Conservation (phyloP, 176 grass and related monocot genomes). For the Musa schizocarpa region DNA sequence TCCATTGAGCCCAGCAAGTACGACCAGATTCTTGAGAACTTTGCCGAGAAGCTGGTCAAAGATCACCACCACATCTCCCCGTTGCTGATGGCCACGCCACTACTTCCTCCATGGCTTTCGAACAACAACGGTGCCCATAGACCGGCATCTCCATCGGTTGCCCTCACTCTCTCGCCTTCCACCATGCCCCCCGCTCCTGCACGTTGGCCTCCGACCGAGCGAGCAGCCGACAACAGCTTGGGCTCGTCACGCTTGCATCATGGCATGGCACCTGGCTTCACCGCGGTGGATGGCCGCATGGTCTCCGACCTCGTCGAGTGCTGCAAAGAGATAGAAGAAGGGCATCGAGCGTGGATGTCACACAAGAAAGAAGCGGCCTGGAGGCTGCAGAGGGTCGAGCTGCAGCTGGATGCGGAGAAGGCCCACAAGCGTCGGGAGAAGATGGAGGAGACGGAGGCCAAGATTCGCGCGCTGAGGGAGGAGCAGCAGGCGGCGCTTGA, state of each 20-base stretch:
- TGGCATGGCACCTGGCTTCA: not conserved
- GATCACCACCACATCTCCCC: conserved; percentile 29
- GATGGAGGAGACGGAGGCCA: conserved; percentile 67
- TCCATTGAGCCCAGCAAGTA: conserved; percentile 54
- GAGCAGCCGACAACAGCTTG: not conserved
- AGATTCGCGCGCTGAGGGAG: conserved; percentile 46
- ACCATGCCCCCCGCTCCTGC: conserved; percentile 13
- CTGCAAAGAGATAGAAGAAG: conserved; percentile 75
- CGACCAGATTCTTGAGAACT: conserved; percentile 88
- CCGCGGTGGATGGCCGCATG: not conserved
- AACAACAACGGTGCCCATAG: conserved; percentile 25
- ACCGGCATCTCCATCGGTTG: conserved; percentile 33
- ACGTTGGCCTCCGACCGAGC: conserved; percentile 1
- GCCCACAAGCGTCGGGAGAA: conserved; percentile 57
- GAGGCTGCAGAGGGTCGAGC: conserved; percentile 82
- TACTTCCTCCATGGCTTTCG: conserved; percentile 75
- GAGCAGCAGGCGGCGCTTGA: conserved; percentile 62
- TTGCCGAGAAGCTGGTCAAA: conserved; percentile 87
- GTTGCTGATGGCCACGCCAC: conserved; percentile 60
- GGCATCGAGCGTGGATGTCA: conserved; percentile 65
- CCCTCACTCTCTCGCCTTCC: conserved; percentile 29
- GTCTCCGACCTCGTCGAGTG: conserved; percentile 58
- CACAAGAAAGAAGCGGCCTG: conserved; percentile 82
- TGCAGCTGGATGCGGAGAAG: conserved; percentile 81
- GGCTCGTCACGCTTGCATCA: conserved; percentile 2